phyloP scores from a whole-genome alignment of 495 filamentous ascomycete genomes.

The Usnea hakonensis region DNA sequence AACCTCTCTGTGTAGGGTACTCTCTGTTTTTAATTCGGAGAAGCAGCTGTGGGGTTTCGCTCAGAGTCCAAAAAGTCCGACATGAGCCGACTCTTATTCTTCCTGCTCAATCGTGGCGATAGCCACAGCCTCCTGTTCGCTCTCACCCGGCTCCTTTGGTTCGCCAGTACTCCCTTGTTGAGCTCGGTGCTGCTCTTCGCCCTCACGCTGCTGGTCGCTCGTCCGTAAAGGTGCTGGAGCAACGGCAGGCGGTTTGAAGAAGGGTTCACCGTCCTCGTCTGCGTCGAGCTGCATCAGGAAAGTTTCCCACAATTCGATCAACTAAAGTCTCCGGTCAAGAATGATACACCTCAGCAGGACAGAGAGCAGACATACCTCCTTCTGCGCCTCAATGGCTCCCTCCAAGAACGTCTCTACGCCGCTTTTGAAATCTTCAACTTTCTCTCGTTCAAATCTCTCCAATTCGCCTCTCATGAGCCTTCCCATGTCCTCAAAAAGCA shows the following conservation, averaged over 20 bases:
- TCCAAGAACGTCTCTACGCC: conserved; percentile 96
- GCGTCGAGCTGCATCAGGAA: conserved; percentile 92
- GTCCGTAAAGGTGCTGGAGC: conserved; percentile 24
- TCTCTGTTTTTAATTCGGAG: background rate
- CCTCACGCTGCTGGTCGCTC: conserved; percentile 13
- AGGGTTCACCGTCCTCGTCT: conserved; percentile 77
- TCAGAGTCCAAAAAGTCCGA: background rate
- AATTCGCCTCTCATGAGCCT: conserved; percentile 82
- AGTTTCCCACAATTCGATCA: conserved; percentile 98
- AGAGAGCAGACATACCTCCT: conserved; percentile 61
- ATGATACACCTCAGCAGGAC: conserved; percentile 7
- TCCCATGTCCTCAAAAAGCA: conserved; percentile 97
- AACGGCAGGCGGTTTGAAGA: conserved; percentile 55
- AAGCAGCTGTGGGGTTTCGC: background rate
- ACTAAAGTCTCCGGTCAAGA: conserved; percentile 43
- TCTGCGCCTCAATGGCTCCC: conserved; percentile 93
- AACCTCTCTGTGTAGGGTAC: background rate
- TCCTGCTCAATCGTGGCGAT: conserved; percentile 35
- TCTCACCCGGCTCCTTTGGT: conserved; percentile 3
- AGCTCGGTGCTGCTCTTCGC: conserved; percentile 6
- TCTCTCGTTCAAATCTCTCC: conserved; percentile 91
- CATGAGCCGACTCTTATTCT: background rate
- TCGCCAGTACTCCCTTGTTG: background rate
- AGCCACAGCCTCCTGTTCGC: conserved; percentile 29
- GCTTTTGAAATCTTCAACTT: conserved; percentile 98